Evolutionary conservation across 768 basidiomycete species (phyloP).

Genomic region (Suillus plorans): DNA sequence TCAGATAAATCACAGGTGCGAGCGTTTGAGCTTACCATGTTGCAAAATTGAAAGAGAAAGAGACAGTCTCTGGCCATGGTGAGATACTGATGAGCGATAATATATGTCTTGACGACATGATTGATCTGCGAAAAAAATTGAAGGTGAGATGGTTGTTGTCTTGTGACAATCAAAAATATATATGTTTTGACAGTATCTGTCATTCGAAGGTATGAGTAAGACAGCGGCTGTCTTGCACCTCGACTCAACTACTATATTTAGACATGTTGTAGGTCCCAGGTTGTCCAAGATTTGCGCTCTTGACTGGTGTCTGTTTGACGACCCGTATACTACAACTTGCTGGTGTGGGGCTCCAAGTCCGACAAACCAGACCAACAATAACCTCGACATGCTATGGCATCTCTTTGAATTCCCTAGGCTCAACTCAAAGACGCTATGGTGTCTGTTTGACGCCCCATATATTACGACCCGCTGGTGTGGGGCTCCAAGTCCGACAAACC

Average conservation of each 20-base stretch:
- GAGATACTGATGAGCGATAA: neutral
- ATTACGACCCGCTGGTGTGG: too few relatives aligned
- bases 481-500: too few relatives aligned
- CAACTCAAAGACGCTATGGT: too few relatives aligned
- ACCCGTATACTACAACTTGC: too few relatives aligned
- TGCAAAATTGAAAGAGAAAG: neutral
- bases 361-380: too few relatives aligned
- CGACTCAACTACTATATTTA: neutral
- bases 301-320: too few relatives aligned
- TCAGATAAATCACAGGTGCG: neutral
- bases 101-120: neutral
- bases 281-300: too few relatives aligned
- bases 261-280: neutral
- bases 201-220: neutral
- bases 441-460: too few relatives aligned
- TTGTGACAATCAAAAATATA: neutral
- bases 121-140: neutral
- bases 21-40: neutral
- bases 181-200: neutral
- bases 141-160: neutral
- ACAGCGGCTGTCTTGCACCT: too few relatives aligned
- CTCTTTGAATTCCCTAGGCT: too few relatives aligned
- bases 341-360: too few relatives aligned
- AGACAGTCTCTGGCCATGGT: neutral
- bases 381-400: too few relatives aligned